These are phyloP conservation scores for Ophiostoma triangulosporum DNA, from an alignment of 2,329 filamentous ascomycete genomes.

Conservation along the genomic window DNA sequence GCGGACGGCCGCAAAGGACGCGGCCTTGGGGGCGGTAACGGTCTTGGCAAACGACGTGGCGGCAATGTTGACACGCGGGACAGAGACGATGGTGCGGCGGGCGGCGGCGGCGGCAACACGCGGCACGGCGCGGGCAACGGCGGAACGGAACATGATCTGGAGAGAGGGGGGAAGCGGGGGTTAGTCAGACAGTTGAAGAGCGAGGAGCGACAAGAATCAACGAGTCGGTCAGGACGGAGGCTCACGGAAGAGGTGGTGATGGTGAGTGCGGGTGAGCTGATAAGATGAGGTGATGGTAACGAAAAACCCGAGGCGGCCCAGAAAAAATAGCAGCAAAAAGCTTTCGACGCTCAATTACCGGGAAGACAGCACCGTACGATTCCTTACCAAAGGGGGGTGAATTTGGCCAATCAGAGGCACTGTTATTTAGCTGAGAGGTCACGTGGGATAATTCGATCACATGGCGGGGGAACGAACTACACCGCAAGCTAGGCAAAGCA, in stretches of 20 bases:
- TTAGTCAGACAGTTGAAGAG: neutral
- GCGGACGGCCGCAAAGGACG: conserved; percentile 47
- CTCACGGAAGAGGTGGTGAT: neutral
- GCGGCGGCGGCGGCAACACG: conserved; percentile 42
- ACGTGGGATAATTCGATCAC: neutral
- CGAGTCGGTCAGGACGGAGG: neutral
- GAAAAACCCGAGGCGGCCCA: neutral
- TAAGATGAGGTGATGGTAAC: neutral
- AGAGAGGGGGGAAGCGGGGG: neutral
- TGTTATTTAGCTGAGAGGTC: conserved; percentile 13
- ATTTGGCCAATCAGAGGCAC: conserved; percentile 9
- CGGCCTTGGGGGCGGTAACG: conserved; percentile 23
- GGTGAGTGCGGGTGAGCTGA: neutral
- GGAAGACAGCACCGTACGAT: neutral
- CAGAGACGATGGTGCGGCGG: conserved; percentile 21
- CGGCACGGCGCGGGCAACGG: conserved; percentile 39
- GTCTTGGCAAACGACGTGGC: neutral
- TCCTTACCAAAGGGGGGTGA: neutral
- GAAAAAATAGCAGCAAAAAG: conserved; percentile 2
- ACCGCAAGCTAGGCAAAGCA: neutral
- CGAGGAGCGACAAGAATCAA: neutral
- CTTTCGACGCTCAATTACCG: conserved; percentile 10
- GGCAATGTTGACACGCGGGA: neutral
- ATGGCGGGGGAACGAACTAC: neutral
- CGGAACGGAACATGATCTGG: conserved; percentile 75